A percentile compares a stretch with the other conserved stretches of the same genome.
Evolutionary conservation across 208 protist species (phyloP).

Genomic region (Wallacemonas sp.): DNA sequence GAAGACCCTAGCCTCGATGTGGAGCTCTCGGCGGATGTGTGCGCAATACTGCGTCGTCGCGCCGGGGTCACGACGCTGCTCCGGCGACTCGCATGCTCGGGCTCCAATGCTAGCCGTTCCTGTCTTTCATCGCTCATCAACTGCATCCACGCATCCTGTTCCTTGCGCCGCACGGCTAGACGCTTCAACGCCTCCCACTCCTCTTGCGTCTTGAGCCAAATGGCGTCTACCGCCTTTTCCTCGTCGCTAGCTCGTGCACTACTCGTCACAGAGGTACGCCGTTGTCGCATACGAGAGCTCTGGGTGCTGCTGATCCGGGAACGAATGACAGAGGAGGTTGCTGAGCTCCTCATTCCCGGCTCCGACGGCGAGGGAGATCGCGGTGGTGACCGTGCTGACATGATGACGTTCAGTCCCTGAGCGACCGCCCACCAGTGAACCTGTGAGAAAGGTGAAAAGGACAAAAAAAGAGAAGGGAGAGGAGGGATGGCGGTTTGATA

Average conservation of each 20-base stretch:
- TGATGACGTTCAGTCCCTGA: no score
- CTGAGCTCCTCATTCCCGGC: not conserved
- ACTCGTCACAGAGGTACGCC: not conserved
- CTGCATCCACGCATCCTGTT: not conserved
- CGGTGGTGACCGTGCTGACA: no score
- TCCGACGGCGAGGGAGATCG: not conserved
- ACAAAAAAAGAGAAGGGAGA: conserved; percentile 14
- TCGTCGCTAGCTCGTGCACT: not conserved
- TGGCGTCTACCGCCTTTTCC: not conserved
- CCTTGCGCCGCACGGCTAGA: not conserved
- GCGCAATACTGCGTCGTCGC: not conserved
- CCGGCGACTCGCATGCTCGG: not conserved
- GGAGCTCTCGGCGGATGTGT: not conserved
- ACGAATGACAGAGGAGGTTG: not conserved
- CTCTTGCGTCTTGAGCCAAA: not conserved
- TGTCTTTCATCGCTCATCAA: not conserved
- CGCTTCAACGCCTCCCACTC: conserved; percentile 1
- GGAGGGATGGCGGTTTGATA: not conserved
- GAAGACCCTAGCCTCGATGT: not conserved
- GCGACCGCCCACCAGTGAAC: no score
- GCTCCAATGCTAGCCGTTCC: not conserved
- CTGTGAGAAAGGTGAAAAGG: not conserved
- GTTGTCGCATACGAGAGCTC: not conserved
- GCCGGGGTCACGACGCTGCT: not conserved
- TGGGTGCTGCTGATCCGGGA: not conserved